Evolutionary conservation across 352 stramenopile species (phyloP).

Genomic region (Globisporangium alternatum): DNA sequence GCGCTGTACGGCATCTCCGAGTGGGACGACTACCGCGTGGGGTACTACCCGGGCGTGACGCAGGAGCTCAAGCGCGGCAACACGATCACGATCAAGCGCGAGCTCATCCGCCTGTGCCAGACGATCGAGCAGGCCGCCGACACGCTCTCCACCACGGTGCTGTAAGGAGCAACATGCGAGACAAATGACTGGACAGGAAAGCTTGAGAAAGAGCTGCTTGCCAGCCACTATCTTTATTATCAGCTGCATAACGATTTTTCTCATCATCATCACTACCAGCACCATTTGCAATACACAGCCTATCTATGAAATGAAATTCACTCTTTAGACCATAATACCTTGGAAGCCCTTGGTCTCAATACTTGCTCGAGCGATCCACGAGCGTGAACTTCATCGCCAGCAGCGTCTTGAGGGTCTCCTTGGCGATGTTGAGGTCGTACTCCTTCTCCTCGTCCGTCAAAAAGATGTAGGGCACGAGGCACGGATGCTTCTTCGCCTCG

Average conservation of each 20-base stretch:
- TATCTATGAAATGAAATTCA: background rate
- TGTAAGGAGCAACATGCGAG: constrained; percentile 21
- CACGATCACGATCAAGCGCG: constrained; percentile 68
- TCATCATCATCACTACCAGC: background rate
- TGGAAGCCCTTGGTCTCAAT: constrained; percentile 20
- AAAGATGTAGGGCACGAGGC: constrained; percentile 87
- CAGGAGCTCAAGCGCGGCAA: constrained; percentile 69
- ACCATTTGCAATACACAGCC: background rate
- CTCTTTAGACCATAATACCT: background rate
- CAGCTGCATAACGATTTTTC: background rate
- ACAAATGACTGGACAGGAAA: background rate
- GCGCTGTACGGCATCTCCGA: constrained; percentile 80
- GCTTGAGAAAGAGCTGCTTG: background rate
- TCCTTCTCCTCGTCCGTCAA: constrained; percentile 88
- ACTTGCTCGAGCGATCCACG: constrained; percentile 63
- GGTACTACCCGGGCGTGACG: constrained; percentile 70
- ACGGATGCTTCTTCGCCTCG: constrained; percentile 76
- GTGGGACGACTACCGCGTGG: constrained; percentile 79
- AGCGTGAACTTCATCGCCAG: constrained; percentile 86
- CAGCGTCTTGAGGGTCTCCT: constrained; percentile 86
- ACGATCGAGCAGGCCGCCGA: constrained; percentile 76
- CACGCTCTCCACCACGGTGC: constrained; percentile 55
- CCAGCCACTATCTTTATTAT: background rate
- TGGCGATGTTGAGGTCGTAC: constrained; percentile 87
- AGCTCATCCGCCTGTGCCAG: constrained; percentile 75